These are phyloP conservation scores for Pythium aphanidermatum DNA, from an alignment of 352 stramenopile species.

Conservation along the genomic window DNA sequence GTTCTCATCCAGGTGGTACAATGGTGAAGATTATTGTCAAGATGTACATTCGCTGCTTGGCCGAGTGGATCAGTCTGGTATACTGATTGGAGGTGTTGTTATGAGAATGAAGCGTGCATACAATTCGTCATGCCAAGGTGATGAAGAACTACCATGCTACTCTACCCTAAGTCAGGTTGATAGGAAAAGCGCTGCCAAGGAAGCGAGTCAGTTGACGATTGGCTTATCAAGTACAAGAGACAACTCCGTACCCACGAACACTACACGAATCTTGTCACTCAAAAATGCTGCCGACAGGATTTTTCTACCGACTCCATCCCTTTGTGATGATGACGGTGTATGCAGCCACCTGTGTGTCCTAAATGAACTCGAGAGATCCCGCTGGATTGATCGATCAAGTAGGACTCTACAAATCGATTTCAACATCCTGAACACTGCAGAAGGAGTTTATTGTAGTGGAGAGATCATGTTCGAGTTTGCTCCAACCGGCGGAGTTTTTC, in stretches of 20 bases:
- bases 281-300: too few species aligned
- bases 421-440: constrained; percentile 56
- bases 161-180: too few species aligned
- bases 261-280: too few species aligned
- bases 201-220: too few species aligned
- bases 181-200: too few species aligned
- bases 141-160: too few species aligned
- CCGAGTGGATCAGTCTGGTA: constrained; percentile 32
- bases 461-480: constrained; percentile 56
- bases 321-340: not conserved
- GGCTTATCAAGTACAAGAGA: too few species aligned
- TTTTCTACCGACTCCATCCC: too few species aligned
- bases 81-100: constrained; percentile 59
- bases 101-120: constrained; percentile 42
- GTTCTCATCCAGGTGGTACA: constrained; percentile 53
- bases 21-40: constrained; percentile 36
- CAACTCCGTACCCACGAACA: too few species aligned
- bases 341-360: constrained; percentile 40
- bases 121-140: constrained; percentile 13
- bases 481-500: constrained; percentile 28
- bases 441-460: constrained; percentile 41
- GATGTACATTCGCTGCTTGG: constrained; percentile 51
- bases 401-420: constrained; percentile 51
- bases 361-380: constrained; percentile 16
- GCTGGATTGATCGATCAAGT: constrained; percentile 49